Evolutionary conservation across 2,329 filamentous ascomycete species (phyloP).

Genomic region (Botrytis elliptica): DNA sequence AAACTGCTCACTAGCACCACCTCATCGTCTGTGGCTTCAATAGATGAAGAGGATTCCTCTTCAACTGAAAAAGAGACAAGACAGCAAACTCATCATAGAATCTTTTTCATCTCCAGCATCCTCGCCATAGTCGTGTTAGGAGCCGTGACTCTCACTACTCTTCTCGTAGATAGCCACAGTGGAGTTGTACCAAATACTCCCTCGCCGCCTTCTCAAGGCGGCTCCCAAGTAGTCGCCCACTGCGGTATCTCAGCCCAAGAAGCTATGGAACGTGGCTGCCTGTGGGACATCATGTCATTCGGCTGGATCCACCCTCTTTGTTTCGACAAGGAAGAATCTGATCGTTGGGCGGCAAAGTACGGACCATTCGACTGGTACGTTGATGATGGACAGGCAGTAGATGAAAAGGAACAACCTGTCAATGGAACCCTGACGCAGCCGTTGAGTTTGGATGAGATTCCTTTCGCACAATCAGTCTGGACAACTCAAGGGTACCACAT

Average conservation of each 20-base stretch:
- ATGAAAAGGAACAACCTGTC: background rate
- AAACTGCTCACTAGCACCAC: background rate
- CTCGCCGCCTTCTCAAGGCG: background rate
- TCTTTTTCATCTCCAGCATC: background rate
- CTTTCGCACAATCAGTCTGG: background rate
- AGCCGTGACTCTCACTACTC: background rate
- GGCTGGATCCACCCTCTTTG: constrained; percentile 12
- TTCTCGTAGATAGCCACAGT: background rate
- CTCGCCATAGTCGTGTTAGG: background rate
- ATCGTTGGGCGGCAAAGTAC: background rate
- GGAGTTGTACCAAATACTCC: background rate
- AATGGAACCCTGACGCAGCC: background rate
- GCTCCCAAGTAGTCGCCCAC: background rate
- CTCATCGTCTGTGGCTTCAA: background rate
- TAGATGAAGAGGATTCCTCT: background rate
- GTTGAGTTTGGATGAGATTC: background rate
- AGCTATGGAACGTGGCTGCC: constrained; percentile 4
- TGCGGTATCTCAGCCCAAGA: constrained; percentile 10
- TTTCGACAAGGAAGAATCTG: constrained; percentile 7
- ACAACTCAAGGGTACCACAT: constrained; percentile 4
- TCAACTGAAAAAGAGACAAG: background rate
- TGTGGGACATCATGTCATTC: constrained; percentile 3
- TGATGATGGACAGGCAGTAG: background rate
- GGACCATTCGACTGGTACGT: constrained; percentile 9
- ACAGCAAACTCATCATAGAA: background rate